These are phyloP conservation scores for Podila verticillata DNA, from an alignment of 192 early-diverging fungal genomes.

Conservation along the genomic window DNA sequence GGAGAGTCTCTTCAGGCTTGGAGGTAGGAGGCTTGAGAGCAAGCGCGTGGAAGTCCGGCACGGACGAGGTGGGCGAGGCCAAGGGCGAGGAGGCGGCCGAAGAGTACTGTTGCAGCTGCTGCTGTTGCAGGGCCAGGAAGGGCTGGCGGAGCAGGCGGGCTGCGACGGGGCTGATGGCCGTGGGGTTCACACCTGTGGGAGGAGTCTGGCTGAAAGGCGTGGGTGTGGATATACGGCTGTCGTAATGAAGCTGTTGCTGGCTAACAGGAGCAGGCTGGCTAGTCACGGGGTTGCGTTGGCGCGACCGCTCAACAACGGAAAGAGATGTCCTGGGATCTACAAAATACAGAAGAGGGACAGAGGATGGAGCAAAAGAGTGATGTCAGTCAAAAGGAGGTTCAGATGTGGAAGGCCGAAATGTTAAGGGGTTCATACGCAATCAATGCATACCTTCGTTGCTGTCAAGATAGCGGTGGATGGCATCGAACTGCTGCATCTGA, in stretches of 20 bases:
- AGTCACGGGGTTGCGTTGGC: slow-evolving; percentile 22
- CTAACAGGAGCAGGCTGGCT: not conserved
- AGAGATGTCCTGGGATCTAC: slow-evolving; percentile 31
- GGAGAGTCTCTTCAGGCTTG: not conserved
- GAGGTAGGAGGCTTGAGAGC: not conserved
- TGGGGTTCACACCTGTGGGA: not conserved
- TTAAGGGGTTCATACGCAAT: not conserved
- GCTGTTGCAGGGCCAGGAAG: slow-evolving; percentile 15
- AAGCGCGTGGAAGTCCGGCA: slow-evolving; percentile 19
- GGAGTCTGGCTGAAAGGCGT: not conserved
- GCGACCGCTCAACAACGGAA: slow-evolving; percentile 26
- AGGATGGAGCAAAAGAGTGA: not conserved
- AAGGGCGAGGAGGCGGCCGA: slow-evolving; percentile 8
- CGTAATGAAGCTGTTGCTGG: slow-evolving; percentile 18
- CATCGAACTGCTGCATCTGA: slow-evolving; percentile 44
- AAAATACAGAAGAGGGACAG: not conserved
- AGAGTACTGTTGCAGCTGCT: slow-evolving; percentile 10
- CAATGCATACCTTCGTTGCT: not conserved
- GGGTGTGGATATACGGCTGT: not conserved
- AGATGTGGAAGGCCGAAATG: too few species aligned
- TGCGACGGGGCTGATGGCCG: slow-evolving; percentile 29
- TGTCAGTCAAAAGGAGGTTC: not conserved
- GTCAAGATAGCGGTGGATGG: slow-evolving; percentile 36
- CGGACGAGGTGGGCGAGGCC: slow-evolving; percentile 17
- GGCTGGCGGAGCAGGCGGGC: slow-evolving; percentile 35